A percentile compares a stretch with the other conserved stretches of the same genome.
These are phyloP conservation scores for Rhodotorula toruloides DNA, from an alignment of 768 basidiomycete species.

Conservation along the genomic window DNA sequence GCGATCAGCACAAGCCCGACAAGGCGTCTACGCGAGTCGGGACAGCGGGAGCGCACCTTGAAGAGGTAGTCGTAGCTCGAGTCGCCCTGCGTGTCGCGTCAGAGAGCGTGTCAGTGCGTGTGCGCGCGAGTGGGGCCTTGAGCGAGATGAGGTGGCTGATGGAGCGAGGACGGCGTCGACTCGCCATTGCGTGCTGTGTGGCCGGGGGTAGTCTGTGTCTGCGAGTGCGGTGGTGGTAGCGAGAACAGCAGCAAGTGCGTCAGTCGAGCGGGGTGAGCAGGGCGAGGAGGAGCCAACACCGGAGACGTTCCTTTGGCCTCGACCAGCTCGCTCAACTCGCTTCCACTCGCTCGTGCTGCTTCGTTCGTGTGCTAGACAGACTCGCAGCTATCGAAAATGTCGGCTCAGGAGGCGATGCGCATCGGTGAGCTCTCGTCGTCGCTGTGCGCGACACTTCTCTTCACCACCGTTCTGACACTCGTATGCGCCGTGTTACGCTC, in stretches of 20 bases:
- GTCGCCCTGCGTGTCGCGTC: slow-evolving; percentile 16
- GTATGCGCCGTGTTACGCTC: neutral
- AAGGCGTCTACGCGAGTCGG: neutral
- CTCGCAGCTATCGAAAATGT: neutral
- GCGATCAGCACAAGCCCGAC: neutral
- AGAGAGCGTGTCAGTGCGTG: neutral
- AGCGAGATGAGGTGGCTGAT: neutral
- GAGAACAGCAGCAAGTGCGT: neutral
- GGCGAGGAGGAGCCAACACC: neutral
- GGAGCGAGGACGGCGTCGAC: neutral
- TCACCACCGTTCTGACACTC: neutral
- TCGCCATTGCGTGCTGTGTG: slow-evolving; percentile 2
- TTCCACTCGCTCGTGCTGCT: neutral
- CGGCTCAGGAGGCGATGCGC: slow-evolving; percentile 16
- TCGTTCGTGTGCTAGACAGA: neutral
- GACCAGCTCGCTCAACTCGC: neutral
- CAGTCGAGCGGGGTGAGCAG: neutral
- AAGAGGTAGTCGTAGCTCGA: slow-evolving; percentile 85
- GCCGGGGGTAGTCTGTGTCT: no score
- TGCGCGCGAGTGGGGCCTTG: neutral
- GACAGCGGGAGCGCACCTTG: slow-evolving; percentile 60
- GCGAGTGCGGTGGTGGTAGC: neutral
- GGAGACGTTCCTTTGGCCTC: neutral
- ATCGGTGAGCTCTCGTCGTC: slow-evolving; percentile 9
- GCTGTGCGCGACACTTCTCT: neutral